These are phyloP conservation scores for Coleophoma crateriformis DNA, from an alignment of 2,329 filamentous ascomycete species.

Conservation along the genomic window DNA sequence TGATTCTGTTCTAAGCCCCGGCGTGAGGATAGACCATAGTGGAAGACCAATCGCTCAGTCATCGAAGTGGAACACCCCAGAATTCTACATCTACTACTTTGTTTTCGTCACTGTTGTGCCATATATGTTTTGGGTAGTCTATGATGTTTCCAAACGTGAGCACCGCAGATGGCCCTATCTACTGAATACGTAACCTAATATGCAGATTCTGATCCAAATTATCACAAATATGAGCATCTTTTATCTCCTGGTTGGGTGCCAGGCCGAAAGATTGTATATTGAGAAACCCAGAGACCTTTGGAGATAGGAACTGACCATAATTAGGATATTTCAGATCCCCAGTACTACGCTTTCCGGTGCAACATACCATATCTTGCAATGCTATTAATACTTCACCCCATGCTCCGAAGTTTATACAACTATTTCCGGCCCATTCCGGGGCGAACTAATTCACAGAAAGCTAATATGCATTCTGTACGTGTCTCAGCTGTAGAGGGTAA, in stretches of 20 bases:
- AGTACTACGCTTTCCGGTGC: slow-evolving; percentile 78
- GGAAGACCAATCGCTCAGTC: slow-evolving; percentile 44
- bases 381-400: slow-evolving; percentile 72
- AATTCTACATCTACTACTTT: slow-evolving; percentile 79
- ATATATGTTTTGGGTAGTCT: slow-evolving; percentile 83
- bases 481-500: slow-evolving; percentile 39
- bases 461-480: slow-evolving; percentile 28
- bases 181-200: slow-evolving; percentile 7
- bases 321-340: slow-evolving; percentile 81
- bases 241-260: slow-evolving; percentile 89
- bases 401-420: slow-evolving; percentile 71
- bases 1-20: slow-evolving; percentile 19
- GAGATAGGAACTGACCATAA: slow-evolving; percentile 7
- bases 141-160: slow-evolving; percentile 77
- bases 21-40: slow-evolving; percentile 30
- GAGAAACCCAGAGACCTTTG: slow-evolving; percentile 17
- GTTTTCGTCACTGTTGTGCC: slow-evolving; percentile 64
- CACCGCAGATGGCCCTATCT: slow-evolving; percentile 12
- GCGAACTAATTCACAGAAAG: slow-evolving; percentile 19
- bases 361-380: slow-evolving; percentile 78
- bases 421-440: slow-evolving; percentile 19
- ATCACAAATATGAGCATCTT: slow-evolving; percentile 63
- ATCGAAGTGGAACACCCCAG: slow-evolving; percentile 77
- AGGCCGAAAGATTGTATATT: slow-evolving; percentile 73
- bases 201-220: slow-evolving; percentile 75